Evolutionary conservation across 2,329 filamentous ascomycete genomes (phyloP), one percentile per base, ranked within the genome.

Genomic region (Aspergillus fumigatiaffinis): DNA sequence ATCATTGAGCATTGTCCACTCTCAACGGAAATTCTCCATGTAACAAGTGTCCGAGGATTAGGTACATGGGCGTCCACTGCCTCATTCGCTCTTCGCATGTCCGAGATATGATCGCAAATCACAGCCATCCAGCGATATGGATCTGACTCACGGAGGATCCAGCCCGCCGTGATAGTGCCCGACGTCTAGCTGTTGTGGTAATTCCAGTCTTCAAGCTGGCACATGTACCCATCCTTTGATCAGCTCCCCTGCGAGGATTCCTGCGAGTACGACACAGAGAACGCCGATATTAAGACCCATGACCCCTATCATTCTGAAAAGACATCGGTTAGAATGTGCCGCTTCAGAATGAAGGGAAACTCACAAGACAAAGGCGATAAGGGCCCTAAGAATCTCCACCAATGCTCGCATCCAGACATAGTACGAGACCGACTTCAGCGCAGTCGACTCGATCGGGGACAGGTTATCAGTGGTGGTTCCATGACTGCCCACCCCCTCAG

Each of bases 221-320:
- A 5, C 32, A 17, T n/a, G 32, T n/a, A 38, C 12, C 32, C 14
- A 38, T 38, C 32, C 32, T 38, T 38, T 38, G 32, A 53, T 42
- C 35, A 60, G 29, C 25, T 62, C 61, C 2, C 55, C 55, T 1
- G 56, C 42, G 2, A 60, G 3, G 17, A 62, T 54, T 4, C 57
- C 61, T 5, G 9, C 49, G 9, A 63, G 42, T 9, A 63, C 54
- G 17, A 57, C 52, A 42, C 50, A 52, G 4, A 62, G 53, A 1
- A 62, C 32, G 3, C 61, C 60, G 1, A 55, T 28, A 23, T 62
- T 63, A 28, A 59, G 57, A 7, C 57, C 59, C 61, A 63, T 63
- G 4, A 63, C 54, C 0, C 58, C 55, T 14, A 63, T 23, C 61
- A 63, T 62, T 12, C 61, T 62, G 20, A 2, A 21, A 20, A 38